Percentiles rank a stretch among this genome's conserved stretches.
phyloP scores from a whole-genome alignment of 2,329 filamentous ascomycete species.

The Paracorniculantispora psalliotae region DNA sequence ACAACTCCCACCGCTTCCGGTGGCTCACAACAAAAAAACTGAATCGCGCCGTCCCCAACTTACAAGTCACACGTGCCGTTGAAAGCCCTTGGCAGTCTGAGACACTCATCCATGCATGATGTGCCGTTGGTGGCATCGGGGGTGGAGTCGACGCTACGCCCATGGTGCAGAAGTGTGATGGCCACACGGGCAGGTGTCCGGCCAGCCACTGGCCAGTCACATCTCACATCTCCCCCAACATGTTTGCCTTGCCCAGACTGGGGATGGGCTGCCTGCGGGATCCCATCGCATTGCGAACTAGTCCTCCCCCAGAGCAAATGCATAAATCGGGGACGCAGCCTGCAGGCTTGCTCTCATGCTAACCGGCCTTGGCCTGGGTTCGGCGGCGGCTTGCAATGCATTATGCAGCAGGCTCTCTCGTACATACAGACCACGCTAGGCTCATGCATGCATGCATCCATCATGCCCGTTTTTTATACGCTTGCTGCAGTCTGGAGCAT shows the following conservation, averaged over 20 bases:
- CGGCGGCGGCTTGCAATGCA: neutral
- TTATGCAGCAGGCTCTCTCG: neutral
- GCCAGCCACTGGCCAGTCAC: conserved; percentile 5
- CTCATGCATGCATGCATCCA: neutral
- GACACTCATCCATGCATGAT: neutral
- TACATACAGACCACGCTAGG: neutral
- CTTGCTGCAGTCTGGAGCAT: neutral
- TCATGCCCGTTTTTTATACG: neutral
- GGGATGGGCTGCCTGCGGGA: neutral
- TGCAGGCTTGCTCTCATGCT: neutral
- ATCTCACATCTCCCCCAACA: neutral
- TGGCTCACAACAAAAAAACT: neutral
- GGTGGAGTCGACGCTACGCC: neutral
- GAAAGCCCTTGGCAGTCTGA: neutral
- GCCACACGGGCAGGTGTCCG: conserved; percentile 1
- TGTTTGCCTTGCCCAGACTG: neutral
- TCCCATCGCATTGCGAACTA: neutral
- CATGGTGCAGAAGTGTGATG: neutral
- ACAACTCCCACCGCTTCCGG: neutral
- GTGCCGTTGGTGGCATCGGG: conserved; percentile 5
- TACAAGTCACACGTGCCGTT: neutral
- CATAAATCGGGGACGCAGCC: neutral
- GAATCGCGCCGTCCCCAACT: neutral
- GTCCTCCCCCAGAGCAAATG: neutral
- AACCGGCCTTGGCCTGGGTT: neutral